Conservation (phyloP, 2,329 filamentous ascomycete genomes). For the Botrytis cinerea region DNA sequence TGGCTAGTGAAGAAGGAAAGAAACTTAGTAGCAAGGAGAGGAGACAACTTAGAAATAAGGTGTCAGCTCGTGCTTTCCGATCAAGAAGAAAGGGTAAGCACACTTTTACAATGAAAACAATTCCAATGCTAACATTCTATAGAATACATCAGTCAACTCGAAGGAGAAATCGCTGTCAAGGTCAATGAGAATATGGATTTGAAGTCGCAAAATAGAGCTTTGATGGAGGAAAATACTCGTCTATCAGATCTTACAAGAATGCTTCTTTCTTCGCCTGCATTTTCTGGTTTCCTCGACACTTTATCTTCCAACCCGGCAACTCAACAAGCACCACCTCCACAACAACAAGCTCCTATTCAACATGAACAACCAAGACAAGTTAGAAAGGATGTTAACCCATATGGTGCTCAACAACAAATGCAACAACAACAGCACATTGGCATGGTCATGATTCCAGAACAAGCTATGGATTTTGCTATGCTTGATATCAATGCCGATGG, state of each 20-base stretch:
- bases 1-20: conserved; percentile 98
- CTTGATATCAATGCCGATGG: conserved; percentile 60
- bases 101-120: not conserved
- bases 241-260: conserved; percentile 77
- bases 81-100: conserved; percentile 93
- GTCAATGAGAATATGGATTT: conserved; percentile 81
- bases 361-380: conserved; percentile 49
- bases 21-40: conserved; percentile 98
- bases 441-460: conserved; percentile 83
- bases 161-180: conserved; percentile 82
- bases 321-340: conserved; percentile 43
- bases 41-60: conserved; percentile 96
- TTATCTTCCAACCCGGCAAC: conserved; percentile 61
- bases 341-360: conserved; percentile 30
- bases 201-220: conserved; percentile 75
- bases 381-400: conserved; percentile 68
- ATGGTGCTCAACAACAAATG: conserved; percentile 53
- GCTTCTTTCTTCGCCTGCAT: conserved; percentile 77
- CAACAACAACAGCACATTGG: conserved; percentile 64
- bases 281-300: conserved; percentile 77
- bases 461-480: conserved; percentile 72
- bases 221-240: conserved; percentile 83
- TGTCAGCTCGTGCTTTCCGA: conserved; percentile 94
- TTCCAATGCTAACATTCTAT: conserved; percentile 51
- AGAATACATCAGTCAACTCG: conserved; percentile 98